Percentiles rank a stretch among this genome's conserved stretches.
Conservation (phyloP, 179 eudicot genomes). For the Silene noctiflora region DNA sequence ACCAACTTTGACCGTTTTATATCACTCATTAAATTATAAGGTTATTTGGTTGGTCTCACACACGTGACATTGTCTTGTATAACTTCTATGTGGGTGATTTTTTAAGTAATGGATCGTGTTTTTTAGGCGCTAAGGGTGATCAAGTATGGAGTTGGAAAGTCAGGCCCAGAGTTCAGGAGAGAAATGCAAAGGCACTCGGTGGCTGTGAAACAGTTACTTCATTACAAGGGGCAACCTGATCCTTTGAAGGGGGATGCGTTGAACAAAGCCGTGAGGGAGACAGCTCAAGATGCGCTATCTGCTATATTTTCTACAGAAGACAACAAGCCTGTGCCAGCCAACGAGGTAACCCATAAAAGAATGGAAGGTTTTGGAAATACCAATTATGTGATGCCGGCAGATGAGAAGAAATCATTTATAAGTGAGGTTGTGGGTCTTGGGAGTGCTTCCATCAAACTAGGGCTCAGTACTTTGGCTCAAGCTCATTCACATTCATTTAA, state of each 20-base stretch:
- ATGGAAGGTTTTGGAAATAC: conserved; percentile 95
- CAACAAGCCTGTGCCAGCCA: conserved; percentile 50
- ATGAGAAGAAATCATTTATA: conserved; percentile 76
- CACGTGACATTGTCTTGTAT: too few relatives aligned
- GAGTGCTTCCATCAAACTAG: conserved; percentile 82
- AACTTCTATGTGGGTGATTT: background rate
- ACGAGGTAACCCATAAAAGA: conserved; percentile 54
- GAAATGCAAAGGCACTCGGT: conserved; percentile 97
- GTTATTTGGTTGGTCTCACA: background rate
- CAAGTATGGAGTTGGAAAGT: conserved; percentile 85
- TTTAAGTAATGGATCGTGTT: background rate
- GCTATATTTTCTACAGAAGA: conserved; percentile 81
- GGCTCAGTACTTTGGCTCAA: conserved; percentile 65
- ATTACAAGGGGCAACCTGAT: conserved; percentile 78
- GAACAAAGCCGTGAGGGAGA: conserved; percentile 87
- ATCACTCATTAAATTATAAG: too few relatives aligned
- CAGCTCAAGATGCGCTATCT: conserved; percentile 87
- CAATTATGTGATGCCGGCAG: conserved; percentile 58
- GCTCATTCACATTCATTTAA: conserved; percentile 51
- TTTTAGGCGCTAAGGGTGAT: conserved; percentile 77
- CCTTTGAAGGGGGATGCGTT: conserved; percentile 90
- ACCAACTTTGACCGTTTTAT: too few relatives aligned
- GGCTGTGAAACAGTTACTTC: conserved; percentile 81
- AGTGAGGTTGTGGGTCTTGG: conserved; percentile 91
- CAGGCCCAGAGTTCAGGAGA: conserved; percentile 86